phyloP scores from a whole-genome alignment of 1,284 basidiomycete genomes.

The Austroboletus rostrupii region DNA sequence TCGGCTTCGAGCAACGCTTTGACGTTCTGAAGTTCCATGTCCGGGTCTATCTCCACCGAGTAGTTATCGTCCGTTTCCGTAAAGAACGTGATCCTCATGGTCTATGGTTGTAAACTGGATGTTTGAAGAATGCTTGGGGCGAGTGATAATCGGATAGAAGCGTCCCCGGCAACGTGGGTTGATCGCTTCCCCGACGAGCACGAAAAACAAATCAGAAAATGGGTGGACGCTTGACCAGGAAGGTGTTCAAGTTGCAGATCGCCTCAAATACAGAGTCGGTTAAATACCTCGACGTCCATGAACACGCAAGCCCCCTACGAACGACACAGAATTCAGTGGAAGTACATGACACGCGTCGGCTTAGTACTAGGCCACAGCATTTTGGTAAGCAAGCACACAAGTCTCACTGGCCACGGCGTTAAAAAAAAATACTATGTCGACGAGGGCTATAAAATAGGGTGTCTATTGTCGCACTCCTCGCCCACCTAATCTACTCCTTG shows the following conservation, averaged over 20 bases:
- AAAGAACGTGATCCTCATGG: conserved; percentile 81
- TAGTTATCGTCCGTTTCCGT: conserved; percentile 76
- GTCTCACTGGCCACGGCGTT: conserved; percentile 5
- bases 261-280: neutral
- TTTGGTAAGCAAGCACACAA: conserved; percentile 12
- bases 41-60: conserved; percentile 78
- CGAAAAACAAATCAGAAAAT: neutral
- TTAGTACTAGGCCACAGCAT: neutral
- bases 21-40: conserved; percentile 85
- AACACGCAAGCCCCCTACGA: conserved; percentile 22
- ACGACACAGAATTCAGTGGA: conserved; percentile 25
- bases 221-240: conserved; percentile 25
- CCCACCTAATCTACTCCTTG: conserved; percentile 39
- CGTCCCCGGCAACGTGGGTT: neutral
- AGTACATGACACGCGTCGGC: conserved; percentile 18
- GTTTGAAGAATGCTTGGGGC: neutral
- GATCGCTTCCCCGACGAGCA: neutral
- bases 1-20: conserved; percentile 88
- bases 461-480: conserved; percentile 30
- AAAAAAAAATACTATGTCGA: conserved; percentile 7
- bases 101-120: conserved; percentile 7
- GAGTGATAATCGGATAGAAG: conserved; percentile 12
- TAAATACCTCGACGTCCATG: conserved; percentile 12
- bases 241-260: conserved; percentile 13
- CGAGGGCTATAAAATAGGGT: neutral